A percentile compares a stretch with the other conserved stretches of the same genome.
Evolutionary conservation across 176 grass and related monocot genomes (phyloP).

Genomic region (Aegilops bicornis): DNA sequence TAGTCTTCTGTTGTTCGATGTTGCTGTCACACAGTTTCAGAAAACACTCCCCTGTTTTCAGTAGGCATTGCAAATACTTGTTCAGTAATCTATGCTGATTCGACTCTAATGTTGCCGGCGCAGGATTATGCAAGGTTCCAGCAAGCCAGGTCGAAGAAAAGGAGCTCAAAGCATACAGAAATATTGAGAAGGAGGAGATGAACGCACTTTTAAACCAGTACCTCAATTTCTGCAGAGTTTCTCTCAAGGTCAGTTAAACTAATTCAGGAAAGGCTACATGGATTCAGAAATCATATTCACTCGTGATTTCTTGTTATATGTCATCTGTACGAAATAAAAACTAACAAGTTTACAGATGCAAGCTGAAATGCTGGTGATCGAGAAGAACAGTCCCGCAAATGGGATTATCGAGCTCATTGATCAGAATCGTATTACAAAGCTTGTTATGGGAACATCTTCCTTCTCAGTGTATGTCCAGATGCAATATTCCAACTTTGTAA

Average conservation of each 20-base stretch:
- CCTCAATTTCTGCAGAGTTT: slow-evolving; percentile 28
- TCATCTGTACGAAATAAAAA: background rate
- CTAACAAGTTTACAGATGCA: slow-evolving; percentile 34
- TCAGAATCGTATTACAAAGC: slow-evolving; percentile 47
- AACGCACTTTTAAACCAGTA: slow-evolving; percentile 44
- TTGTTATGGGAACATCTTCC: slow-evolving; percentile 73
- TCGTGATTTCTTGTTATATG: background rate
- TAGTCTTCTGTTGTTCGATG: background rate
- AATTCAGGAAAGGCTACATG: background rate
- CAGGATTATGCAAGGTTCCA: slow-evolving; percentile 46
- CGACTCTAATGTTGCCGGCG: background rate
- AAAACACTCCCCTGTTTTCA: background rate
- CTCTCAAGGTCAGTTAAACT: slow-evolving; percentile 32
- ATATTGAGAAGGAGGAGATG: slow-evolving; percentile 56
- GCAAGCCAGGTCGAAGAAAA: slow-evolving; percentile 57
- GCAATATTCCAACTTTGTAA: background rate
- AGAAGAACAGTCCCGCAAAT: slow-evolving; percentile 55
- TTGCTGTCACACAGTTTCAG: background rate
- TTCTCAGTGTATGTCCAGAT: slow-evolving; percentile 38
- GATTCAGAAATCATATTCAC: background rate
- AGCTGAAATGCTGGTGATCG: slow-evolving; percentile 51
- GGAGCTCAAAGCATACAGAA: slow-evolving; percentile 51
- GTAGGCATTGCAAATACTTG: background rate
- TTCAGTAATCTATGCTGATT: background rate
- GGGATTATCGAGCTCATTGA: slow-evolving; percentile 65